Percentiles rank a stretch among this genome's conserved stretches.
Conservation (phyloP, 1,284 basidiomycete species). For the Schizophyllum commune region DNA sequence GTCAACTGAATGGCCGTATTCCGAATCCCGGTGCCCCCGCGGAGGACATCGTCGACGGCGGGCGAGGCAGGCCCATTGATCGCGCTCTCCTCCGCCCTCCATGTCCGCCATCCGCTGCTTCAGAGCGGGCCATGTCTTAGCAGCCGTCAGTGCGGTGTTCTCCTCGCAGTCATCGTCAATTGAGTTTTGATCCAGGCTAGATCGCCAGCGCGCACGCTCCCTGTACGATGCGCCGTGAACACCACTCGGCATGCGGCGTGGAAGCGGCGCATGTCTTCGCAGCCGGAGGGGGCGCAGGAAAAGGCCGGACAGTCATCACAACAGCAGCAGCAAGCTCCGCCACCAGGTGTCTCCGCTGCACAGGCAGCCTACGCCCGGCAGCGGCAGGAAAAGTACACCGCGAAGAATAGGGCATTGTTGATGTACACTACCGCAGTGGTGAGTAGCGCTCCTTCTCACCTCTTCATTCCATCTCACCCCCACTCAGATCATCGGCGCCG, state of each 20-base stretch:
- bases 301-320: not conserved
- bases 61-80: not conserved
- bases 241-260: not conserved
- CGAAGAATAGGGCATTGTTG: constrained; percentile 64
- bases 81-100: not conserved
- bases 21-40: no score
- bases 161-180: not conserved
- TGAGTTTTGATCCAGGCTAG: not conserved
- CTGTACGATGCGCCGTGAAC: not conserved
- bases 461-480: constrained; percentile 2
- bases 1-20: constrained; percentile 5
- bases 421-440: constrained; percentile 79
- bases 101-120: not conserved
- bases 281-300: not conserved
- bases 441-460: constrained; percentile 21
- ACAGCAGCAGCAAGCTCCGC: not conserved
- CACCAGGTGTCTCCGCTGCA: not conserved
- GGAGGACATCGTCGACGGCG: not conserved
- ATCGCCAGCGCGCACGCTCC: not conserved
- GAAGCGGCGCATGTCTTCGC: not conserved
- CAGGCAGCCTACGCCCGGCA: not conserved
- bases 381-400: constrained; percentile 7
- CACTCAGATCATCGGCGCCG: constrained; percentile 64
- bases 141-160: not conserved
- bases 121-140: not conserved